Percentiles rank a stretch among this genome's conserved stretches.
These are phyloP conservation scores for Pseudogymnoascus sp. DNA, from an alignment of 2,329 filamentous ascomycete species.

Conservation along the genomic window DNA sequence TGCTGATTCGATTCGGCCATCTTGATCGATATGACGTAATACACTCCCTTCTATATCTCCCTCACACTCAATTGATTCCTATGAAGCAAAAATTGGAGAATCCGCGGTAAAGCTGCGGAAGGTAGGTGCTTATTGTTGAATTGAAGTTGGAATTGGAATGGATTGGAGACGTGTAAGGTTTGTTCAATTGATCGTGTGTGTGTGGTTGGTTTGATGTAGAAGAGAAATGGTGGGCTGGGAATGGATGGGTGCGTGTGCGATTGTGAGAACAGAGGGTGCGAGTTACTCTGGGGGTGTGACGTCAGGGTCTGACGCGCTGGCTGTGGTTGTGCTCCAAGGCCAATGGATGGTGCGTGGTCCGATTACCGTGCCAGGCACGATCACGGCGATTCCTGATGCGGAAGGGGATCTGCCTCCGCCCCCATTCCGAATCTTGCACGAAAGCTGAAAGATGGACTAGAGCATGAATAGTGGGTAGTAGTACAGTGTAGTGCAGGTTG, in stretches of 20 bases:
- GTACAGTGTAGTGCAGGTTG: neutral
- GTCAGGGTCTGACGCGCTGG: neutral
- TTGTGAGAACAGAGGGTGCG: neutral
- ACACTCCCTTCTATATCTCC: neutral
- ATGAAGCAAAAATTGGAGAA: too few species aligned
- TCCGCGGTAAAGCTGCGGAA: too few species aligned
- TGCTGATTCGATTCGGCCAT: neutral
- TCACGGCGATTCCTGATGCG: neutral
- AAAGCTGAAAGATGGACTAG: neutral
- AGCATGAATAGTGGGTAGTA: neutral
- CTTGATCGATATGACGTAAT: neutral
- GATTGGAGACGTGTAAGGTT: neutral
- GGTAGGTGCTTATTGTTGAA: too few species aligned
- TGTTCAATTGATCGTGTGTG: neutral
- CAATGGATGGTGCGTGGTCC: neutral
- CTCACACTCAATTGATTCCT: too few species aligned
- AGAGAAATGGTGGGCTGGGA: neutral
- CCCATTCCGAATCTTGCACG: neutral
- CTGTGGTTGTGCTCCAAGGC: neutral
- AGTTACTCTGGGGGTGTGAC: neutral
- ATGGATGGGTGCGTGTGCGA: neutral
- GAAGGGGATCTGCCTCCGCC: neutral
- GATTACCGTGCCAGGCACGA: conserved; percentile 1
- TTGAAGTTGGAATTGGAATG: too few species aligned
- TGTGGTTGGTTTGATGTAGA: neutral